Conservation (phyloP, 192 early-diverging fungal genomes). For the Coemansia sp. region DNA sequence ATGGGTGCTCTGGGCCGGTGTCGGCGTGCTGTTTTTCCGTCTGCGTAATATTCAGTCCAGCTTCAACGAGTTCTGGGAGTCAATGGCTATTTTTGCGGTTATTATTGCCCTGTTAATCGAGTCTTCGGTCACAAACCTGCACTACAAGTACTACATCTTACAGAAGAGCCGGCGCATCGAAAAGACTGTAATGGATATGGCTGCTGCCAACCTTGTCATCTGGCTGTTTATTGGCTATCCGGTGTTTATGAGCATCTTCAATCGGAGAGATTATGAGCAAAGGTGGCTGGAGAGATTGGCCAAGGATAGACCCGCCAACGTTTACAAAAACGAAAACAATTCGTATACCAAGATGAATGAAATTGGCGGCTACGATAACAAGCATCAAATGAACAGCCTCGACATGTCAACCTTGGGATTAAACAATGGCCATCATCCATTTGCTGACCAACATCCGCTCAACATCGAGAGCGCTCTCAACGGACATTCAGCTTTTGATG, state of each 20-base stretch:
- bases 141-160: conserved; percentile 24
- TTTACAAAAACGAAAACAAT: conserved; percentile 6
- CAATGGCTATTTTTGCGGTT: conserved; percentile 30
- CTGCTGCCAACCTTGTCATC: conserved; percentile 22
- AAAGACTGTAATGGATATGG: conserved; percentile 28
- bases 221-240: conserved; percentile 35
- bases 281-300: conserved; percentile 33
- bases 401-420: conserved; percentile 7
- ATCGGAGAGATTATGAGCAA: conserved; percentile 24
- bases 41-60: conserved; percentile 47
- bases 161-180: conserved; percentile 19
- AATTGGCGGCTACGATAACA: neutral
- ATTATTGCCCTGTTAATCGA: conserved; percentile 24
- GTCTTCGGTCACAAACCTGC: conserved; percentile 22
- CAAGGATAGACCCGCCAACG: conserved; percentile 23
- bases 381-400: conserved; percentile 1
- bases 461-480: conserved; percentile 9
- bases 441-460: conserved; percentile 3
- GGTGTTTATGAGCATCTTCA: conserved; percentile 30
- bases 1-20: conserved; percentile 30
- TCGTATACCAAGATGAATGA: conserved; percentile 15
- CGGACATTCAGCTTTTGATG: conserved; percentile 4
- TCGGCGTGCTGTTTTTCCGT: conserved; percentile 26
- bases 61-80: conserved; percentile 45
- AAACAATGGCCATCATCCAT: conserved; percentile 5